phyloP scores from a whole-genome alignment of 2,329 filamentous ascomycete species.

The Sporothrix schenckii region DNA sequence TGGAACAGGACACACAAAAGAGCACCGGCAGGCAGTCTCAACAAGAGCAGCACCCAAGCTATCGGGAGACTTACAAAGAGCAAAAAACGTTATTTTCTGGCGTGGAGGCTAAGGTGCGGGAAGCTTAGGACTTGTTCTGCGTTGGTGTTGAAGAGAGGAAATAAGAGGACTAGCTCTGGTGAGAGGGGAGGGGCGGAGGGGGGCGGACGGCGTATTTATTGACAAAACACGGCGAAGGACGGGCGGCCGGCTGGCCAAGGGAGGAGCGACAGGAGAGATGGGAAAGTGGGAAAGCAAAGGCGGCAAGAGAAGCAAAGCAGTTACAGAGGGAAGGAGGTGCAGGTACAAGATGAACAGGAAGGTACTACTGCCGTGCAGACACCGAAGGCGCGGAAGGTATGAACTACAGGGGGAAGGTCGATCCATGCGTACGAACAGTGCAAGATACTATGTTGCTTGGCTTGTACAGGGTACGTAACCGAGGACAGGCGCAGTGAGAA shows the following conservation, averaged over 20 bases:
- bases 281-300: conserved; percentile 15
- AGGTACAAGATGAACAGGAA: conserved; percentile 8
- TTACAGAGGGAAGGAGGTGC: background rate
- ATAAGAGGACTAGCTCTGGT: conserved; percentile 14
- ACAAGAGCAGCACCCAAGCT: conserved; percentile 2
- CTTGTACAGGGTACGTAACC: conserved; percentile 29
- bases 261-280: conserved; percentile 7
- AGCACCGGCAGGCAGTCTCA: background rate
- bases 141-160: conserved; percentile 18
- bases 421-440: conserved; percentile 2
- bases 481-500: conserved; percentile 29
- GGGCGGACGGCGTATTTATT: conserved; percentile 30
- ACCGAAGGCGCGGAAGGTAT: conserved; percentile 28
- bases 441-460: conserved; percentile 7
- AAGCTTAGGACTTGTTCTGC: conserved; percentile 21
- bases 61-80: conserved; percentile 9
- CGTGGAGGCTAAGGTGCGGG: background rate
- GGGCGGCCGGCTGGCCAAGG: conserved; percentile 12
- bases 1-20: background rate
- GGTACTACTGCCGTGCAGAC: conserved; percentile 18
- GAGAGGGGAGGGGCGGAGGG: conserved; percentile 19
- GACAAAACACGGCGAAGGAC: conserved; percentile 17
- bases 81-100: conserved; percentile 1
- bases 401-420: conserved; percentile 16
- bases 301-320: background rate